Evolutionary conservation across 257 asterid species (phyloP).

Genomic region (Nicotiana tabacum): DNA sequence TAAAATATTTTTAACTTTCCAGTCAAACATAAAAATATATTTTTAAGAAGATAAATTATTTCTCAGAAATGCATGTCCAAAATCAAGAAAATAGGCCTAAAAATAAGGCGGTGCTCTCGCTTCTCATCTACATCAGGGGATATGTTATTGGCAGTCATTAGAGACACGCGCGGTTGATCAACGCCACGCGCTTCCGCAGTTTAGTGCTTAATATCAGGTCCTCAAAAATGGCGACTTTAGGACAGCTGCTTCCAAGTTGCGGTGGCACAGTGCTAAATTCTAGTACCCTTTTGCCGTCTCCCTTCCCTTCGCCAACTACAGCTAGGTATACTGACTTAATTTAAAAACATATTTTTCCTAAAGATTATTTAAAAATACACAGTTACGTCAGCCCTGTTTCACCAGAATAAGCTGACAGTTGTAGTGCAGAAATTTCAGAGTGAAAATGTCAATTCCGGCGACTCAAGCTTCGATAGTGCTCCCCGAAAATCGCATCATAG

Average conservation of each 20-base stretch:
- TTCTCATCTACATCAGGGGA: background rate
- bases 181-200: background rate
- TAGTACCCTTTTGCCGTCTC: background rate
- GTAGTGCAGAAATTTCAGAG: conserved; percentile 29
- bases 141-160: background rate
- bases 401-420: background rate
- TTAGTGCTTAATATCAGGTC: background rate
- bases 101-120: background rate
- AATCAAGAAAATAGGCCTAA: no score
- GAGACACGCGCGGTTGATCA: background rate
- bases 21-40: no score
- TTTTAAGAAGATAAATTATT: no score
- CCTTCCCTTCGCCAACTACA: background rate
- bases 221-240: background rate
- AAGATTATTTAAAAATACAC: no score
- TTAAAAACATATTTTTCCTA: no score
- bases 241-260: background rate
- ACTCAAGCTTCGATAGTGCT: conserved; percentile 26
- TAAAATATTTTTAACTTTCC: no score
- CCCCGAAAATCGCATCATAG: conserved; percentile 59
- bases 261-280: background rate
- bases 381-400: no score
- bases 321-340: background rate
- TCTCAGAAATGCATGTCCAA: no score
- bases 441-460: conserved; percentile 38